Evolutionary conservation across 805 yeast species (phyloP).

Genomic region (Candida koratica): DNA sequence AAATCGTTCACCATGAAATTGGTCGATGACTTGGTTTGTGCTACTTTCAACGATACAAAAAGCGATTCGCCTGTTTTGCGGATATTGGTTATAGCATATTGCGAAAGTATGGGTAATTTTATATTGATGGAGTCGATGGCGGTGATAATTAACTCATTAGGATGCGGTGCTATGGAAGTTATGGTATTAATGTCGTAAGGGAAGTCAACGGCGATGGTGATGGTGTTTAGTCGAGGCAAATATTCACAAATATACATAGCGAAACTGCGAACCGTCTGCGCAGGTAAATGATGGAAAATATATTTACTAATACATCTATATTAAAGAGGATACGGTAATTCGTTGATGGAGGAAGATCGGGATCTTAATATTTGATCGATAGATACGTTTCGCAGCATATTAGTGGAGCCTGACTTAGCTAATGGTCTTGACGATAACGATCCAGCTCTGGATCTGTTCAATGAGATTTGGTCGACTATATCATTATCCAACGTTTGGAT

Average conservation of each 20-base stretch:
- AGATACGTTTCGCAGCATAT: slow-evolving; percentile 9
- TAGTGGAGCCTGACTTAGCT: slow-evolving; percentile 5
- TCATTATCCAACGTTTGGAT: slow-evolving; percentile 2
- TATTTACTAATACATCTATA: not conserved
- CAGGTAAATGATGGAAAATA: no score
- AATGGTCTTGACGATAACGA: slow-evolving; percentile 9
- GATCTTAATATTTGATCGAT: slow-evolving; percentile 11
- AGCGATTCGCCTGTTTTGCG: slow-evolving; percentile 7
- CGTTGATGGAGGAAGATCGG: slow-evolving; percentile 9
- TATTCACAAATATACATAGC: slow-evolving; percentile 22
- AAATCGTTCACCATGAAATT: slow-evolving; percentile 11
- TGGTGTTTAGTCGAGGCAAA: slow-evolving; percentile 21
- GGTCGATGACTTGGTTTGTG: not conserved
- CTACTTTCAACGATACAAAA: slow-evolving; percentile 6
- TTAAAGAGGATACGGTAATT: slow-evolving; percentile 14
- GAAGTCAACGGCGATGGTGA: slow-evolving; percentile 13
- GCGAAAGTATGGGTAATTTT: slow-evolving; percentile 1
- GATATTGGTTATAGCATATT: slow-evolving; percentile 1
- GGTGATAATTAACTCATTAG: not conserved
- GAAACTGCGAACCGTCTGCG: not conserved
- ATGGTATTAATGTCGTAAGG: slow-evolving; percentile 2
- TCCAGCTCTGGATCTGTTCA: slow-evolving; percentile 12
- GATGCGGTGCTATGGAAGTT: not conserved
- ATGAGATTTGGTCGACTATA: not conserved
- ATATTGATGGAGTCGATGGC: not conserved